These are phyloP conservation scores for Hypoxylon fragiforme DNA, from an alignment of 495 filamentous ascomycete species.

Conservation along the genomic window DNA sequence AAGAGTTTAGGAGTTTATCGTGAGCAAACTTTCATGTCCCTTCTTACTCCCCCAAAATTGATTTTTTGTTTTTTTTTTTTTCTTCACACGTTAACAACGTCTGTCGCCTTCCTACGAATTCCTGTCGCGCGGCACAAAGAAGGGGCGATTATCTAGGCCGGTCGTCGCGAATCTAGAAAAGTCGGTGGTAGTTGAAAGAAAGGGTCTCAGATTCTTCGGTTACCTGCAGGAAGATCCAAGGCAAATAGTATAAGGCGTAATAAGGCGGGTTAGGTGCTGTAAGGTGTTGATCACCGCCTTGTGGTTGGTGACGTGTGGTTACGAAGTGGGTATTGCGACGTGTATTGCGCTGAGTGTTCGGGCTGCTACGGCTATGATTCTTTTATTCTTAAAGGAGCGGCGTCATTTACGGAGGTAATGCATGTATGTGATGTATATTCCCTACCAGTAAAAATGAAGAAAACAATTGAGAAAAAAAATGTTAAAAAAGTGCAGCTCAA, in stretches of 20 bases:
- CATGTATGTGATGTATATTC: neutral
- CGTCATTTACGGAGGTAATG: too few species aligned
- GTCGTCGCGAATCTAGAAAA: conserved; percentile 26
- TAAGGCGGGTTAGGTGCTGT: conserved; percentile 12
- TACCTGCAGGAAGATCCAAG: conserved; percentile 20
- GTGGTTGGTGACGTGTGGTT: conserved; percentile 27
- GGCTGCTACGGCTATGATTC: neutral
- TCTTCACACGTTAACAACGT: neutral
- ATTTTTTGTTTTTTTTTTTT: neutral
- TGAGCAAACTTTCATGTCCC: conserved; percentile 23
- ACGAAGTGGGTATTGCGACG: conserved; percentile 23
- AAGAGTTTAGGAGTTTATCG: conserved; percentile 2
- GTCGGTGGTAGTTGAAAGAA: conserved; percentile 17
- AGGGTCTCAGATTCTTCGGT: conserved; percentile 25
- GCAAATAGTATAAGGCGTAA: neutral
- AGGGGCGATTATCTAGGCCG: conserved; percentile 13
- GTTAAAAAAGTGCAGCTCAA: conserved; percentile 1
- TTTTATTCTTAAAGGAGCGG: conserved; percentile 28
- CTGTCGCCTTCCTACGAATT: conserved; percentile 21
- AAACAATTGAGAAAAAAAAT: conserved; percentile 3
- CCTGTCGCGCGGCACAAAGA: conserved; percentile 14
- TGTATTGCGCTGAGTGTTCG: conserved; percentile 23
- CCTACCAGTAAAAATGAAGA: too few species aligned
- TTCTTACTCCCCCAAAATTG: conserved; percentile 3
- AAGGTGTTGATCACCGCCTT: conserved; percentile 12